Base-by-base conservation (phyloP, 2,329 filamentous ascomycete species). In the Neofusicoccum parvum region DNA sequence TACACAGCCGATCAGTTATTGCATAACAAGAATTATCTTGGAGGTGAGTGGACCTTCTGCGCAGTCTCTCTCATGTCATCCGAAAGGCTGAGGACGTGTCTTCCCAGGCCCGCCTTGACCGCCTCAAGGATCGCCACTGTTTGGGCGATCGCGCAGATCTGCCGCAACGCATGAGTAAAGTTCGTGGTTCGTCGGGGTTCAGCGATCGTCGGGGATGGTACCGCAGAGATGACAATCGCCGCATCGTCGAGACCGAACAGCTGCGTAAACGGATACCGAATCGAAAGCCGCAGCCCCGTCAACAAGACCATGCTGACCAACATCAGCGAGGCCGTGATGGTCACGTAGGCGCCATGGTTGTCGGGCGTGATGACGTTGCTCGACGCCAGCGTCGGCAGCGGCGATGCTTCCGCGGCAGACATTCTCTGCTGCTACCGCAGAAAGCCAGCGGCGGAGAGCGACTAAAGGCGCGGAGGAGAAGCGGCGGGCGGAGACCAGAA, bases 121-220 rank as follows among this genome's bases (percentile, higher is more conserved):
- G 67, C 56, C 11, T 58, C 11, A 12, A 67, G 49, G 34, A 43
- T 54, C 17, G 43, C 20, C 5, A 56, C 41, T 5, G 65, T 58
- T 43, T 68, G 67, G 12, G 41, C 65, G 14, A 63, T 14, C 20
- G 60, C 67, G 15, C 62, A 58, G 12, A 62, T 20, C 66, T 67
- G 32, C 15, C 51, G n/a, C 15, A 34, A 15, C 23, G 15, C 43
- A 20, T 46, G 12, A 32, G 54, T 32, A 49, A 49, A 12, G 10
- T 32, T 23, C 27, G 12, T 15, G 39, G n/a, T 12, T 17, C 17
- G 5, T 48, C 49, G 27, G 27, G 14, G 37, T 9, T 11, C 3
- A 23, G 41, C 17, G 12, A 23, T 11, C 37, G 20, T 12, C 15
- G 23, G 7, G 23, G 6, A 15, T 32, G 3, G 23, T 62, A 41